Base-by-base conservation (phyloP, 352 stramenopile species). In the Phytopythium ostracodes region DNA sequence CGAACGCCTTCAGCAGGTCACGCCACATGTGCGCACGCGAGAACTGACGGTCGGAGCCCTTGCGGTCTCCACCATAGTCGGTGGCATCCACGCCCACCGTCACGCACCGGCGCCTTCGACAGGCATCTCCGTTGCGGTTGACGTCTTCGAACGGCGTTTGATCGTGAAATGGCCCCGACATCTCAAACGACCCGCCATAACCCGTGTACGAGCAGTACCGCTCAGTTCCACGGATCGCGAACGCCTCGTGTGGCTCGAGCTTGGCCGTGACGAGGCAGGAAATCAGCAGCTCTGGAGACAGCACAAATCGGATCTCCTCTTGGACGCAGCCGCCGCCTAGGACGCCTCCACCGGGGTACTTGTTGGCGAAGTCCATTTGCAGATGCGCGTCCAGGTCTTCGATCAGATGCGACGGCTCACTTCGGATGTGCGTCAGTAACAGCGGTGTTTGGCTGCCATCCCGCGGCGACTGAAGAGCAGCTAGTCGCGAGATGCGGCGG, bases 291-390 rank as follows among this genome's bases (percentile, higher is more conserved):
- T 94, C 85, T 0, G 85, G 85, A 17, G 81, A 91, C 11, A 92
- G 58, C 29, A 89, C 35, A 24, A 94, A 94, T 3, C 84, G 85
- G 52, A 94, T 94, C 72, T 94, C 85, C 67, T 94, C 85, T 53
- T 94, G 85, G 4, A 94, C 85, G 25, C 80, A 91, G 0, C 85
- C 84, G 36, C 67, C 72, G 33, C 75, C 79, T 24, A 94, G 71
- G n/a, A 92, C 85, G 18, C 83, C 85, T 27, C 85, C 85, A 22
- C 85, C 85, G 2, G 84, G 75, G 55, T 79, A 94, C 50, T 87
- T 87, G 70, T 94, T 94, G 12, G 85, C 85, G 62, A 94, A 94
- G 63, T 92, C 81, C 43, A 92, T 80, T 59, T 94, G 85, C 27
- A 94, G 54, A 63, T 91, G 81, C 4, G 65, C 49, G 22, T 77